Percentiles rank a stretch among this genome's conserved stretches.
These are phyloP conservation scores for Aspergillus alliaceus DNA, from an alignment of 2,329 filamentous ascomycete species.

Conservation along the genomic window DNA sequence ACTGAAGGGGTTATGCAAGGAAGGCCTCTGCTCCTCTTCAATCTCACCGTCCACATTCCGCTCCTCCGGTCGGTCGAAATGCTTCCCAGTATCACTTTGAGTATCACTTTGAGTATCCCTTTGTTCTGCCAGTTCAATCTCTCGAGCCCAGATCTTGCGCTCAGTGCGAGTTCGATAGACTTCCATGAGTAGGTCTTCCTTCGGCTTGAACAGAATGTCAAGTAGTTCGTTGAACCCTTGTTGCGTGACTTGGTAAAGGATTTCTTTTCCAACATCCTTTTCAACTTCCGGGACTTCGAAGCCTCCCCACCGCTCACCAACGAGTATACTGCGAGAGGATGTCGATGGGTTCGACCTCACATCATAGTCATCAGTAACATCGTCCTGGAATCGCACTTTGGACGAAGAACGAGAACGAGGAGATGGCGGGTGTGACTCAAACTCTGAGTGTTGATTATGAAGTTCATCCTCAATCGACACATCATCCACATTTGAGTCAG, in stretches of 20 bases:
- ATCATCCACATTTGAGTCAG: slow-evolving; percentile 39
- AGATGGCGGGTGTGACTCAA: slow-evolving; percentile 43
- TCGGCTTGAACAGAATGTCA: slow-evolving; percentile 77
- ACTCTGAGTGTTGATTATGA: slow-evolving; percentile 26
- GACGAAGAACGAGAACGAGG: slow-evolving; percentile 71
- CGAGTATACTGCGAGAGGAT: slow-evolving; percentile 67
- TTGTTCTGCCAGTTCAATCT: slow-evolving; percentile 41
- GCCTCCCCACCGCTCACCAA: slow-evolving; percentile 70
- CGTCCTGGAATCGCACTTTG: slow-evolving; percentile 75
- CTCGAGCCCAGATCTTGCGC: slow-evolving; percentile 55
- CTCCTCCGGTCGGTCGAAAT: slow-evolving; percentile 9
- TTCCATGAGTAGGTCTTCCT: slow-evolving; percentile 73
- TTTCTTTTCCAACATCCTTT: slow-evolving; percentile 79
- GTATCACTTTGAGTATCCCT: too few relatives aligned
- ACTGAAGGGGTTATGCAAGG: slow-evolving; percentile 30
- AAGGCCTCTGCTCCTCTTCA: slow-evolving; percentile 27
- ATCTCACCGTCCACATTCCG: slow-evolving; percentile 23
- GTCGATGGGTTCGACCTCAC: slow-evolving; percentile 70
- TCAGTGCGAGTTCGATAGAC: slow-evolving; percentile 63
- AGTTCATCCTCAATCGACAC: slow-evolving; percentile 59
- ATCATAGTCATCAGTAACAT: slow-evolving; percentile 65
- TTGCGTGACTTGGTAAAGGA: slow-evolving; percentile 87
- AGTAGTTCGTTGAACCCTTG: slow-evolving; percentile 92
- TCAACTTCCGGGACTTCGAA: slow-evolving; percentile 79
- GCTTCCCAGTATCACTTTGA: slow-evolving; percentile 30